Percentiles rank a stretch among this genome's conserved stretches.
phyloP scores from a whole-genome alignment of 225 moss, liverwort and hornwort species.

The Antitrichia curtipendula region DNA sequence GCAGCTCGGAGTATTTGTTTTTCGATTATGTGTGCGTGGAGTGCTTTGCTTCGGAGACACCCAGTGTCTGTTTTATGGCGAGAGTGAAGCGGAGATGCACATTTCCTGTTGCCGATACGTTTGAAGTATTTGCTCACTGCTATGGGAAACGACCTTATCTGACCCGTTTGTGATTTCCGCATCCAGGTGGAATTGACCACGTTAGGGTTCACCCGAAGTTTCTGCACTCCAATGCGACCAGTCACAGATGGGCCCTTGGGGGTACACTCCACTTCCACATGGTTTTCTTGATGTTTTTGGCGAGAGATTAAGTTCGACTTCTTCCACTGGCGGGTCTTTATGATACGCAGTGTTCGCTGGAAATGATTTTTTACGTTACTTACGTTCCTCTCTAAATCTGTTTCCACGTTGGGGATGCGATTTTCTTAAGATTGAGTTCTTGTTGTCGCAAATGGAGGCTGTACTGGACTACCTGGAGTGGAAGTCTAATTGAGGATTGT shows the following conservation, averaged over 20 bases:
- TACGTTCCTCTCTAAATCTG: fast-evolving
- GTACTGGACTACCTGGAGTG: background rate
- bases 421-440: background rate
- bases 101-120: background rate
- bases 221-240: constrained; percentile 81
- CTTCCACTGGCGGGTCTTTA: background rate
- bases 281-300: background rate
- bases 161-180: background rate
- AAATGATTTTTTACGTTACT: background rate
- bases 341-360: too few relatives aligned
- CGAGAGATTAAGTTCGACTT: background rate
- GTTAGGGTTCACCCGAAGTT: constrained; percentile 90
- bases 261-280: constrained; percentile 6
- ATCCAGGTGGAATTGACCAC: constrained; percentile 68
- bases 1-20: background rate
- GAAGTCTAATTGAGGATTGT: background rate
- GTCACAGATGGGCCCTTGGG: constrained; percentile 85
- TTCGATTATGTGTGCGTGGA: background rate
- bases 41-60: background rate
- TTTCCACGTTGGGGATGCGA: background rate
- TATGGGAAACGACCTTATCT: background rate
- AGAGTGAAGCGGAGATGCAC: background rate
- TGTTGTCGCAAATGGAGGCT: background rate
- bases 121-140: background rate
- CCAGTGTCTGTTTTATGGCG: background rate